A percentile compares a stretch with the other conserved stretches of the same genome.
Evolutionary conservation across 2,329 filamentous ascomycete genomes (phyloP).

Genomic region (Myriangium duriaei): DNA sequence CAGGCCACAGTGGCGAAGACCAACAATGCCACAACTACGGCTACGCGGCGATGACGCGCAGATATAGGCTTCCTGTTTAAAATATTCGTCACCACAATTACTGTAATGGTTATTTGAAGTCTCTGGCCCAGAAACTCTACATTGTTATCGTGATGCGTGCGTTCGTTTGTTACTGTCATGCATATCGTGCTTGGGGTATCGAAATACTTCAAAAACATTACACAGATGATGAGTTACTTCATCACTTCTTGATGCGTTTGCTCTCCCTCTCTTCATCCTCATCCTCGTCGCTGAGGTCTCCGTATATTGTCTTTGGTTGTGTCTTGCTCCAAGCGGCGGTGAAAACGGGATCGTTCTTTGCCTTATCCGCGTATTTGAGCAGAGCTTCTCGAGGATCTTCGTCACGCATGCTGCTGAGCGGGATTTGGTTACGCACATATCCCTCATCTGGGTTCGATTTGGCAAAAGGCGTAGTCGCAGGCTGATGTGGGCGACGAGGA

Average conservation of each 20-base stretch:
- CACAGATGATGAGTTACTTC: no score
- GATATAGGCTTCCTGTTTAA: no score
- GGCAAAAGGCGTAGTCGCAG: slow-evolving; percentile 75
- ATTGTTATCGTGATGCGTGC: no score
- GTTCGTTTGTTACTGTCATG: no score
- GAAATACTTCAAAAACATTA: no score
- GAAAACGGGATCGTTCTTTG: slow-evolving; percentile 85
- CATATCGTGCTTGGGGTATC: background rate
- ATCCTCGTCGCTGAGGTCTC: slow-evolving; percentile 78
- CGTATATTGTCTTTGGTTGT: slow-evolving; percentile 85
- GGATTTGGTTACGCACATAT: slow-evolving; percentile 78
- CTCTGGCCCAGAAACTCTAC: no score
- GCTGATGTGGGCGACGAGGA: slow-evolving; percentile 73
- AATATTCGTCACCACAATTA: no score
- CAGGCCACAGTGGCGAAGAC: slow-evolving; percentile 31
- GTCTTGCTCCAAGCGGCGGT: slow-evolving; percentile 88
- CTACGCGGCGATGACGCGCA: background rate
- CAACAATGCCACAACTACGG: slow-evolving; percentile 5
- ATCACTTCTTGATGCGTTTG: slow-evolving; percentile 30
- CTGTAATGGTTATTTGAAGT: no score
- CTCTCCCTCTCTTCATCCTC: slow-evolving; percentile 55
- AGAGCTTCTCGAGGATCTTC: slow-evolving; percentile 91
- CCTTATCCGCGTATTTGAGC: slow-evolving; percentile 87
- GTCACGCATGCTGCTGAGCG: slow-evolving; percentile 83
- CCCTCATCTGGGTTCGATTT: slow-evolving; percentile 82